Conservation (phyloP, 192 early-diverging fungal genomes). For the Geranomyces michiganensis region DNA sequence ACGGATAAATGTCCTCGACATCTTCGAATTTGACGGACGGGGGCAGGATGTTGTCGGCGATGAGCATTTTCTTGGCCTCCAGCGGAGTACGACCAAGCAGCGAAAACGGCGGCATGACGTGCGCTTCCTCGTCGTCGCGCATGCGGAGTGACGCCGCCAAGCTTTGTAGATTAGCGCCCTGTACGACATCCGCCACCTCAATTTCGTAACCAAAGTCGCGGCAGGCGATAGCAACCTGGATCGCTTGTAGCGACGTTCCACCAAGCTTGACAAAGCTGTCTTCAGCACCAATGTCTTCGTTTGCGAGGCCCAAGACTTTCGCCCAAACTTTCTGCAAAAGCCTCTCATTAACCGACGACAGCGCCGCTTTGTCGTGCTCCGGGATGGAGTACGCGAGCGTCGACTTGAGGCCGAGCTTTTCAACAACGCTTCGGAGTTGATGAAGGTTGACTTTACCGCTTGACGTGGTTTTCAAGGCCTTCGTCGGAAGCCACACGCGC, state of each 20-base stretch:
- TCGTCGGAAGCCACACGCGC: conserved; percentile 1
- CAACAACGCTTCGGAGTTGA: not conserved
- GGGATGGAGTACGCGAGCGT: not conserved
- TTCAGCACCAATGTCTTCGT: not conserved
- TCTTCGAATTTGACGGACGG: conserved; percentile 9
- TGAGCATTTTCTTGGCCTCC: not conserved
- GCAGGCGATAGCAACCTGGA: not conserved
- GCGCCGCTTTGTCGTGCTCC: not conserved
- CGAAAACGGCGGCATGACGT: not conserved
- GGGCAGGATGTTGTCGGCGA: not conserved
- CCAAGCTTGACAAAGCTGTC: conserved; percentile 9
- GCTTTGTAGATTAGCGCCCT: no score
- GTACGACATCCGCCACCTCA: not conserved
- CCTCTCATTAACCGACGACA: not conserved
- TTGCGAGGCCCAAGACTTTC: not conserved
- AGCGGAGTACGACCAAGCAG: not conserved
- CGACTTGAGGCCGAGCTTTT: not conserved
- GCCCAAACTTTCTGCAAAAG: conserved; percentile 10
- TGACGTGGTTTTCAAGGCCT: not conserved
- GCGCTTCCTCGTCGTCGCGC: not conserved
- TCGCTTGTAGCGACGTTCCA: not conserved
- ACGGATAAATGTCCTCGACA: conserved; percentile 39
- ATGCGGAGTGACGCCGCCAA: not conserved
- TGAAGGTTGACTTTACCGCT: conserved; percentile 6
- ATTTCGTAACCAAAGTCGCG: conserved; percentile 2